Conservation (phyloP, 441 rosid species). For the Biscutella laevigata region DNA sequence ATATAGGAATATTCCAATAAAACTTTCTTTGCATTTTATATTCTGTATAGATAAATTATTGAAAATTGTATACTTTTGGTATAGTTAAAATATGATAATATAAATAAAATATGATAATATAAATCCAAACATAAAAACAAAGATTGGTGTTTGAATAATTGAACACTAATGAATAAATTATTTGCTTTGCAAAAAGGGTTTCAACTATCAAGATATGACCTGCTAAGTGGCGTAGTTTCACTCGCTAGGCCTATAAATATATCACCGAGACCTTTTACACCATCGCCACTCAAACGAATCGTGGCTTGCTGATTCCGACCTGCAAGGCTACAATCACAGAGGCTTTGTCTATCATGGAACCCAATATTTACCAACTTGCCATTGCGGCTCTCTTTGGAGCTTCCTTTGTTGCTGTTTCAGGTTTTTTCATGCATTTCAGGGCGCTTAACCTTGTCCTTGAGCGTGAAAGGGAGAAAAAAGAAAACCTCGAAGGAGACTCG, state of each 20-base stretch:
- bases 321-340: constrained; percentile 1
- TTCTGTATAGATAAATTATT: no score
- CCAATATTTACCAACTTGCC: constrained; percentile 55
- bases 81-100: no score
- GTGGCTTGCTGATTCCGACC: constrained; percentile 22
- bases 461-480: constrained; percentile 47
- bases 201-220: constrained; percentile 5
- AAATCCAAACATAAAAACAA: no score
- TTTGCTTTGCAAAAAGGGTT: no score
- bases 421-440: constrained; percentile 87
- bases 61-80: no score
- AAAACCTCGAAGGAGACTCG: constrained; percentile 39
- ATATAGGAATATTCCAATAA: no score
- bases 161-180: no score
- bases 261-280: constrained; percentile 5
- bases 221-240: constrained; percentile 18
- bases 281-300: constrained; percentile 20
- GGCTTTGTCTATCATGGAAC: constrained; percentile 43
- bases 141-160: no score
- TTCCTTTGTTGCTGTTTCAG: constrained; percentile 85
- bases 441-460: constrained; percentile 84
- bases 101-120: no score
- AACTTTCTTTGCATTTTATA: no score
- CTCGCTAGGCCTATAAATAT: constrained; percentile 27
- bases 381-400: constrained; percentile 89